These are phyloP conservation scores for Coelastrella sp. DNA, from an alignment of 139 green algal species.

Conservation along the genomic window DNA sequence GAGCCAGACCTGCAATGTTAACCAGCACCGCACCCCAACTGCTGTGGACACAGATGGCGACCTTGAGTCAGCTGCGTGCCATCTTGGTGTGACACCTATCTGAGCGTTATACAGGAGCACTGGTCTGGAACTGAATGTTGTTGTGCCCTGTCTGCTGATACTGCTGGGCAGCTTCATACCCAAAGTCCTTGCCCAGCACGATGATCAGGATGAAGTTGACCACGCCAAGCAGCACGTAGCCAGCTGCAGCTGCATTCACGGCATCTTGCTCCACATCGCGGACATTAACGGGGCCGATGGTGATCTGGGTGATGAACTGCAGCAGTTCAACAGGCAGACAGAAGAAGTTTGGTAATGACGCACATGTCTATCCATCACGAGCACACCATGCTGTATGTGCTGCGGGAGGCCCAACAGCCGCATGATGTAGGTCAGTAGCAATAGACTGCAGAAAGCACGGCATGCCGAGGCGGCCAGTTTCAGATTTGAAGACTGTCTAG, in stretches of 20 bases:
- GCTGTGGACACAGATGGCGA: neutral
- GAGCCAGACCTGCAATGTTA: neutral
- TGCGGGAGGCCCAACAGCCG: no score
- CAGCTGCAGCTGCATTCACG: constrained; percentile 37
- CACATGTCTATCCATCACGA: no score
- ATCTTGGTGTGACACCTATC: neutral
- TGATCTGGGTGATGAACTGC: constrained; percentile 39
- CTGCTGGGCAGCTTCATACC: neutral
- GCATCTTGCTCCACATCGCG: constrained; percentile 40
- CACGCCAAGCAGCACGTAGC: constrained; percentile 42
- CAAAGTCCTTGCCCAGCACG: constrained; percentile 50
- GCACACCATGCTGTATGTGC: no score
- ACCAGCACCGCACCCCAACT: neutral
- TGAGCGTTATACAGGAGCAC: constrained; percentile 17
- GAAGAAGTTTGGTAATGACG: no score
- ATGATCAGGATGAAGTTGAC: constrained; percentile 49
- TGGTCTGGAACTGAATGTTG: constrained; percentile 41
- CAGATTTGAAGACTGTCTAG: neutral
- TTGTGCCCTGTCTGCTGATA: constrained; percentile 34
- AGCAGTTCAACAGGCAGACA: neutral
- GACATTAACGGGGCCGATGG: constrained; percentile 28
- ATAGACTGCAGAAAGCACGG: neutral
- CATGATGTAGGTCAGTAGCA: no score
- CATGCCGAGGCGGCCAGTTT: neutral
- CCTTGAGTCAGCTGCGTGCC: neutral